phyloP scores from a whole-genome alignment of 805 yeast genomes.

The Candida glaebosa region DNA sequence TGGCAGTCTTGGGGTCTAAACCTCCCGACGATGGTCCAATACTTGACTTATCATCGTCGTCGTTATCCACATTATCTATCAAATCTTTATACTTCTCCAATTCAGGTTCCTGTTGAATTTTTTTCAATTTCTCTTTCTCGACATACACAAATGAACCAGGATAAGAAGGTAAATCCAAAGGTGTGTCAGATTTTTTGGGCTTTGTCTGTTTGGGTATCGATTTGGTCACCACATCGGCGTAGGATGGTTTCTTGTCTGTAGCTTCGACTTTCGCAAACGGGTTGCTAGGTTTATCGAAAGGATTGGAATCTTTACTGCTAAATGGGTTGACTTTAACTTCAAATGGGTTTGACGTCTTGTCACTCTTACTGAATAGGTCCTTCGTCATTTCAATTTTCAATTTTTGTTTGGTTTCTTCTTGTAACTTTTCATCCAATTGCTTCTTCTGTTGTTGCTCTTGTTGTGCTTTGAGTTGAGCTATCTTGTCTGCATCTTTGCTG shows the following conservation, averaged over 20 bases:
- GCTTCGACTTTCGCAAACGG: conserved; percentile 9
- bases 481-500: conserved; percentile 50
- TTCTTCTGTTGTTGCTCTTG: conserved; percentile 25
- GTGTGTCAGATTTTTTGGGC: conserved; percentile 5
- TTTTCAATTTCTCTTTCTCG: conserved; percentile 64
- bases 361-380: conserved; percentile 29
- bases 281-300: conserved; percentile 25
- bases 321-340: conserved; percentile 18
- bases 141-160: conserved; percentile 69
- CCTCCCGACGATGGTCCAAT: conserved; percentile 6
- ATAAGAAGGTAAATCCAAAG: conserved; percentile 43
- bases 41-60: conserved; percentile 21
- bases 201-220: conserved; percentile 7
- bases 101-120: conserved; percentile 51
- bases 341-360: conserved; percentile 37
- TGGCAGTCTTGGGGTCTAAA: conserved; percentile 21
- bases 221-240: conserved; percentile 20
- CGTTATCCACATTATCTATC: conserved; percentile 48
- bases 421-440: conserved; percentile 37
- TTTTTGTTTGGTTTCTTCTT: conserved; percentile 42
- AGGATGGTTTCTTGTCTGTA: conserved; percentile 13
- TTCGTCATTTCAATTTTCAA: conserved; percentile 37
- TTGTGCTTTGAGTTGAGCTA: conserved; percentile 37
- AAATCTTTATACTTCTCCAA: conserved; percentile 42
- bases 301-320: conserved; percentile 15